Percentiles rank a stretch among this genome's conserved stretches.
Conservation (phyloP, 371 early-diverging fungal genomes). For the Mortierella polycephala region DNA sequence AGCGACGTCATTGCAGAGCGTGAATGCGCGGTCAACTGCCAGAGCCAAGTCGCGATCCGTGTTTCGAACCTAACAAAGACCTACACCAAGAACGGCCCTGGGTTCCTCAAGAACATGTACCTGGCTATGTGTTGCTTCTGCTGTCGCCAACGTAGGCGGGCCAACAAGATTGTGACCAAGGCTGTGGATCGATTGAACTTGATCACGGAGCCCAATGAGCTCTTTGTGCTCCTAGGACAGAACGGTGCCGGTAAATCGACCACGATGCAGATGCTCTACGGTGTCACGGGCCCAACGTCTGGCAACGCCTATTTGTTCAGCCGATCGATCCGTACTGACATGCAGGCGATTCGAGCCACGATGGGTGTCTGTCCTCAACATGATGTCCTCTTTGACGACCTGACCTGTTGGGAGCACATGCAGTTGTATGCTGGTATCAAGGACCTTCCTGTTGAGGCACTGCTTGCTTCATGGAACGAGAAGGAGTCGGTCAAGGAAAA, state of each 20-base stretch:
- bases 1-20: conserved; percentile 65
- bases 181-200: conserved; percentile 51
- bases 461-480: conserved; percentile 17
- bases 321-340: conserved; percentile 33
- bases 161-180: conserved; percentile 31
- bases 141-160: conserved; percentile 15
- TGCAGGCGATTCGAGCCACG: conserved; percentile 34
- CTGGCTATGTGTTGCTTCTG: conserved; percentile 38
- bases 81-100: conserved; percentile 31
- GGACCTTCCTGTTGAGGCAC: conserved; percentile 43
- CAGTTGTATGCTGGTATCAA: conserved; percentile 58
- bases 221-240: conserved; percentile 50
- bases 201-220: conserved; percentile 45
- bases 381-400: conserved; percentile 54
- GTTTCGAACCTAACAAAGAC: conserved; percentile 51
- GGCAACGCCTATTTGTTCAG: conserved; percentile 48
- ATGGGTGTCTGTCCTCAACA: conserved; percentile 61
- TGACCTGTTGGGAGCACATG: conserved; percentile 58
- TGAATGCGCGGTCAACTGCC: conserved; percentile 45
- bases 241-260: conserved; percentile 56
- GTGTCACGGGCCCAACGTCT: conserved; percentile 38
- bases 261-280: conserved; percentile 52
- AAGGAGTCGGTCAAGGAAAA: conserved; percentile 47
- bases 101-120: conserved; percentile 39
- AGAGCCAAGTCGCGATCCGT: conserved; percentile 37